Base-by-base conservation (phyloP, 2,329 filamentous ascomycete genomes). In the Colletotrichum godetiae region DNA sequence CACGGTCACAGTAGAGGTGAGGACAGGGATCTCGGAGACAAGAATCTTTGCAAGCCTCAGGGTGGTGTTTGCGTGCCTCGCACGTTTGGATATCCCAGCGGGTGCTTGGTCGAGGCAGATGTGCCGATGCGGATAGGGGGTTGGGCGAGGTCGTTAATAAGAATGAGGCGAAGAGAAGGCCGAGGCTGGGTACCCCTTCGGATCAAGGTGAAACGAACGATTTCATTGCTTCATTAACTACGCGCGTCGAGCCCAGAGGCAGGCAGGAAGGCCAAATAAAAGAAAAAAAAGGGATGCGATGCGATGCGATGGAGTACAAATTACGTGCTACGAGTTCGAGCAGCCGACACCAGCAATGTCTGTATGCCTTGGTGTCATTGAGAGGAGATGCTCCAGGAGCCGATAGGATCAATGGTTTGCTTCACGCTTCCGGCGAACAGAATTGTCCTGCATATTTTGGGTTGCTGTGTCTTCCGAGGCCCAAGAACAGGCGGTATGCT, bases 141-240 rank as follows among this genome's bases (percentile, higher is more conserved):
- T 49, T 59, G 63, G 63, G 69, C 58, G 29, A 68, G 62, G n/a
- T 35, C 31, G 58, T 37, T n/a, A 68, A 42, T 42, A 7, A 22
- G 42, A 56, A 56, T 65, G 70, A 73, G 67, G 70, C 60, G 67
- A 65, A 52, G 60, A 59, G 53, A 37, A 56, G 42, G 53, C 66
- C 42, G 31, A 69, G 70, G 42, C 46, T 65, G 55, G 67, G 42
- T 67, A 42, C 27, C 42, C 66, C 66, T 42, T 69, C 66, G 15
- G 46, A 56, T 65, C 70, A 56, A 57, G 60, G 60, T 64, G 70
- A 70, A 70, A 73, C 70, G 70, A 60, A 35, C 49, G 49, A 70
- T 53, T 55, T 70, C 65, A 57, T 65, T 70, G 60, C 67, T 70
- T 70, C 67, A 61, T 70, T 65, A 49, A 67, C 67, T 29, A 73